Base-by-base conservation (phyloP, 371 early-diverging fungal genomes). In the Dinochytrium kinnereticum region DNA sequence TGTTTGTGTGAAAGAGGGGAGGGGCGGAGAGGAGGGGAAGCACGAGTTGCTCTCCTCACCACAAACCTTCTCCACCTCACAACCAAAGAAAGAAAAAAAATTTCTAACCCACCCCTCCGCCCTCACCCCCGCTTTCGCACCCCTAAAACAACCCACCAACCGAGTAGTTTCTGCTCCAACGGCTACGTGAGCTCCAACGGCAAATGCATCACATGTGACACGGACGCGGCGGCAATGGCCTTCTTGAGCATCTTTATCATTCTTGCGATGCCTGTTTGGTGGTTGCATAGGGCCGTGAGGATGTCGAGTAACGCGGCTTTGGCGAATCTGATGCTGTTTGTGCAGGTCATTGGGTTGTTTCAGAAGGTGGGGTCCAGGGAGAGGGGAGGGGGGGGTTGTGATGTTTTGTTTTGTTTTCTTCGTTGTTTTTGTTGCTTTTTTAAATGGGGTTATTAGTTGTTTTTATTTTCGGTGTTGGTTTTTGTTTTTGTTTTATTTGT, bases 311-410 rank as follows among this genome's bases (percentile, higher is more conserved):
- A 65, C 50, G 51, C 75, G 2, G 49, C 70, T 0, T 65, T 59
- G 36, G 64, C 53, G 13, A 64, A 69, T 74, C 21, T 69, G 28
- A 24, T 74, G 1, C 69, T 64, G 64, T 74, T 64, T 51, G 59
- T 69, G 44, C 75, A 74, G 44, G 69, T 74, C 40, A 53, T 74
- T 30, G 75, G 75, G 15, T 30, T 74, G 51, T 74, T 74, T 55
- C 64, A 74, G 21, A 74, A 74, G 73, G 73, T 73, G 15, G n/a
- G n/a, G 26, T 7, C 24, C n/a, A n/a, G n/a, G n/a, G n/a, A n/a
- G n/a, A n/a, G n/a, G n/a, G n/a, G n/a, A n/a, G n/a, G n/a, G n/a
- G n/a, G n/a, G n/a, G n/a, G n/a, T n/a, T n/a, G n/a, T n/a, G n/a
- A n/a, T n/a, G n/a, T n/a, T n/a, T n/a, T n/a, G n/a, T n/a, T n/a